These are phyloP conservation scores for Xylaria sp. DNA, from an alignment of 495 filamentous ascomycete species.

Conservation along the genomic window DNA sequence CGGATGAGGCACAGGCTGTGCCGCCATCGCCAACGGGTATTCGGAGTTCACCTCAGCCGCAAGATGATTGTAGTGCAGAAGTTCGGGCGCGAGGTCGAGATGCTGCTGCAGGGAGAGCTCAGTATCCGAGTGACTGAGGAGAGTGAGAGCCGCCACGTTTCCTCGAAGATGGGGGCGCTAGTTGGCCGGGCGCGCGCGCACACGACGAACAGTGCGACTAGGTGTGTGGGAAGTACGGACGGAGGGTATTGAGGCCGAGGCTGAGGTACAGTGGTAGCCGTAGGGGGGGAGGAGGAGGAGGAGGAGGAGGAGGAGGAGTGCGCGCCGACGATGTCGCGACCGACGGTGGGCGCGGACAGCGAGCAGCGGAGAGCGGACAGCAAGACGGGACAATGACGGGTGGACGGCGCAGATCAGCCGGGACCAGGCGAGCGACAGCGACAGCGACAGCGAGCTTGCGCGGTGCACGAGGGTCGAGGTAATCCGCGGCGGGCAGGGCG, in stretches of 20 bases:
- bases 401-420: slow-evolving; percentile 4
- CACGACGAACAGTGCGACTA: slow-evolving; percentile 36
- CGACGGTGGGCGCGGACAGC: slow-evolving; percentile 3
- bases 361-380: not conserved
- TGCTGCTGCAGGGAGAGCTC: slow-evolving; percentile 55
- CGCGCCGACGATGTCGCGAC: slow-evolving; percentile 21
- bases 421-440: not conserved
- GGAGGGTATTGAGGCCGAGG: not conserved
- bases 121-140: slow-evolving; percentile 51
- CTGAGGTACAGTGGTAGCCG: not conserved
- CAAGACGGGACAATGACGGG: not conserved
- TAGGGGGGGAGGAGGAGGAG: too few species aligned
- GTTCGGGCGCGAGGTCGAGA: slow-evolving; percentile 50
- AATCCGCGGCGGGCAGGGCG: slow-evolving; percentile 8
- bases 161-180: slow-evolving; percentile 39
- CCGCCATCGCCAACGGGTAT: slow-evolving; percentile 71
- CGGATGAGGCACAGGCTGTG: slow-evolving; percentile 82
- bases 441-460: not conserved
- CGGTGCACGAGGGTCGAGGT: slow-evolving; percentile 7
- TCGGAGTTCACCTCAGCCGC: slow-evolving; percentile 46
- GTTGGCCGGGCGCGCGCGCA: slow-evolving; percentile 40
- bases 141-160: slow-evolving; percentile 56
- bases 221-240: not conserved
- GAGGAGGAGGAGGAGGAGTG: slow-evolving; percentile 13
- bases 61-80: slow-evolving; percentile 44